Evolutionary conservation across 2,329 filamentous ascomycete genomes (phyloP), one percentile per base, ranked within the genome.

Genomic region (Fulvia fulva): DNA sequence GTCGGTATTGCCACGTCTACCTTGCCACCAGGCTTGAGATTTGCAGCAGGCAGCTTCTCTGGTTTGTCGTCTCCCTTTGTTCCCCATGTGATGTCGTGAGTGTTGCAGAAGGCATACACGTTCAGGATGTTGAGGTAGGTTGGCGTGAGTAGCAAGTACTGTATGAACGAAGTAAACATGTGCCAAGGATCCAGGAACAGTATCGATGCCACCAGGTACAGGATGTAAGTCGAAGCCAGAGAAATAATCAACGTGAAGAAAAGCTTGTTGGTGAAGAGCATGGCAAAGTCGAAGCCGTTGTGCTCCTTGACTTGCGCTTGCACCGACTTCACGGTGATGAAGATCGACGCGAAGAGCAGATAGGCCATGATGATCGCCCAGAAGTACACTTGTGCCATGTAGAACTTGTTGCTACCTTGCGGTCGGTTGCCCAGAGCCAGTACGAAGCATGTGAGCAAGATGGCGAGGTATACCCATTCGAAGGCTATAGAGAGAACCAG

Each of bases 131-230:
- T 99, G 79, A 95, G 95, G 77, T 96, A 99, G 0, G 92, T 96
- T 0, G 94, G 94, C 0, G 92, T 96, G 58, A 99, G 83, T 44
- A 97, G 84, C 67, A 97, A 86, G 74, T 99, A 99, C 83, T 97
- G 94, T 51, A 91, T 75, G 75, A 97, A 91, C 53, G 78, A 85
- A n/a, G 94, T 97, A 74, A 96, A 83, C 91, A 99, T 97, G 78
- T 99, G 94, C 93, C 94, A 99, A 3, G 94, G 94, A 73, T 99
- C 94, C 75, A 97, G 86, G 86, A 97, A 97, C 66, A 99, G 80
- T 65, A 99, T 81, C 8, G 91, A 96, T 0, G 91, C 89, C 52
- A 99, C 77, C 59, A 97, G 83, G 88, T 92, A 99, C 69, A 99
- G 87, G 62, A 95, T 82, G 72, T 94, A 99, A 0, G 94, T 99